A percentile compares a stretch with the other conserved stretches of the same genome.
Conservation (phyloP, 2,329 filamentous ascomycete species). For the Lachnellula suecica region DNA sequence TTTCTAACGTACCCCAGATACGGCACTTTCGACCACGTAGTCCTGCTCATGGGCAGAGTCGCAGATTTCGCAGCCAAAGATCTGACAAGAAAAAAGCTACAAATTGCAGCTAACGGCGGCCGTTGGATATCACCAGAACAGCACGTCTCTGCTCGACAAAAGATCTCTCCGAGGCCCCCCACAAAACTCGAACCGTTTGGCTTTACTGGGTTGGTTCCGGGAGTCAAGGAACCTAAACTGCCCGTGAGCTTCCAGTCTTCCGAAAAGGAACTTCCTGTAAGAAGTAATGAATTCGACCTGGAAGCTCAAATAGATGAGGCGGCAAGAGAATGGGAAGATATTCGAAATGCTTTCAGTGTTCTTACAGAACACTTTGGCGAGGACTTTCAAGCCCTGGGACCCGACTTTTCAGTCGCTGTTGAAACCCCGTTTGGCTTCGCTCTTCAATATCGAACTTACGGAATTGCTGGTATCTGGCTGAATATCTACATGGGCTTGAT, state of each 20-base stretch:
- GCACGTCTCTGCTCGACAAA: slow-evolving; percentile 4
- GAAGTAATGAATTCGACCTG: slow-evolving; percentile 28
- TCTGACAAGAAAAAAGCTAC: slow-evolving; percentile 72
- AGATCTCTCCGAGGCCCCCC: slow-evolving; percentile 9
- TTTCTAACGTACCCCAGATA: slow-evolving; percentile 54
- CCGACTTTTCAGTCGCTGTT: slow-evolving; percentile 62
- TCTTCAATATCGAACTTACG: slow-evolving; percentile 79
- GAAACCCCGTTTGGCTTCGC: slow-evolving; percentile 80
- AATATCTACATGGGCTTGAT: slow-evolving; percentile 86
- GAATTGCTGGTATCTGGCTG: slow-evolving; percentile 85
- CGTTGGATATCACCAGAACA: slow-evolving; percentile 32
- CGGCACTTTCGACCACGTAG: slow-evolving; percentile 84
- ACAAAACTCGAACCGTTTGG: slow-evolving; percentile 25
- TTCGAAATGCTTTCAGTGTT: slow-evolving; percentile 67
- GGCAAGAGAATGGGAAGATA: slow-evolving; percentile 70
- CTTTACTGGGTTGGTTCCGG: slow-evolving; percentile 33
- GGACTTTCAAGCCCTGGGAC: slow-evolving; percentile 72
- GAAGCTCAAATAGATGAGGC: slow-evolving; percentile 25
- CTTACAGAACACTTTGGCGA: slow-evolving; percentile 67
- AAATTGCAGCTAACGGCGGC: slow-evolving; percentile 53
- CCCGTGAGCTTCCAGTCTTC: slow-evolving; percentile 32
- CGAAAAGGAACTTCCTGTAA: slow-evolving; percentile 11
- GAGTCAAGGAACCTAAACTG: slow-evolving; percentile 23
- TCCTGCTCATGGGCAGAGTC: slow-evolving; percentile 78
- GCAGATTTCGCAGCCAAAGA: slow-evolving; percentile 78